These are phyloP conservation scores for Colletotrichum horii DNA, from an alignment of 2,329 filamentous ascomycete genomes.

Conservation along the genomic window DNA sequence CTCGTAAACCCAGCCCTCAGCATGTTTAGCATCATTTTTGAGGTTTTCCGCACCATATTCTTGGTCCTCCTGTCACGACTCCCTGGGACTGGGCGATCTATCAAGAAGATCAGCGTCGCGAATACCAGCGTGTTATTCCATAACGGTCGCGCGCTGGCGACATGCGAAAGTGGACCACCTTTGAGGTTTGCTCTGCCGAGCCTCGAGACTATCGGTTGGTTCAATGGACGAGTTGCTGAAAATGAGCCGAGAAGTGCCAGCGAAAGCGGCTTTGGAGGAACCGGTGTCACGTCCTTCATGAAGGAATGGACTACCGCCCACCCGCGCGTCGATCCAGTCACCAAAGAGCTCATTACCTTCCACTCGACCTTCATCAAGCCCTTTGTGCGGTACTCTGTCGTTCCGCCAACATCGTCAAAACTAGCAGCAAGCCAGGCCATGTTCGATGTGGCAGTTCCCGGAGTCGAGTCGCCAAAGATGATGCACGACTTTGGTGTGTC, in stretches of 20 bases:
- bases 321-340: conserved; percentile 68
- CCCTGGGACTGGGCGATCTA: conserved; percentile 59
- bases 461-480: conserved; percentile 69
- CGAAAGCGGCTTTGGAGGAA: conserved; percentile 55
- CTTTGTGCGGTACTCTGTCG: conserved; percentile 69
- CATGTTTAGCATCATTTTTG: conserved; percentile 52
- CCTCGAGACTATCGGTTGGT: conserved; percentile 75
- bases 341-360: conserved; percentile 70
- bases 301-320: conserved; percentile 75
- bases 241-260: conserved; percentile 40
- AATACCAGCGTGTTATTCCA: conserved; percentile 73
- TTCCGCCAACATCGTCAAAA: conserved; percentile 25
- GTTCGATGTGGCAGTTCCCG: conserved; percentile 63
- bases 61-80: conserved; percentile 61
- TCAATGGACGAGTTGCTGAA: conserved; percentile 63
- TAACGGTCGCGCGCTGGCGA: conserved; percentile 71
- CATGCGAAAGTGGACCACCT: conserved; percentile 74
- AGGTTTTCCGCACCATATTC: conserved; percentile 61
- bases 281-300: conserved; percentile 64
- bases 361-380: conserved; percentile 70
- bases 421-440: conserved; percentile 21
- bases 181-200: conserved; percentile 68
- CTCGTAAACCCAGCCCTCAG: conserved; percentile 64
- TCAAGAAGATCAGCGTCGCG: conserved; percentile 73
- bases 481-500: conserved; percentile 81